These are phyloP conservation scores for Fraxinus latifolia DNA, from an alignment of 305 asterid species.

Conservation along the genomic window DNA sequence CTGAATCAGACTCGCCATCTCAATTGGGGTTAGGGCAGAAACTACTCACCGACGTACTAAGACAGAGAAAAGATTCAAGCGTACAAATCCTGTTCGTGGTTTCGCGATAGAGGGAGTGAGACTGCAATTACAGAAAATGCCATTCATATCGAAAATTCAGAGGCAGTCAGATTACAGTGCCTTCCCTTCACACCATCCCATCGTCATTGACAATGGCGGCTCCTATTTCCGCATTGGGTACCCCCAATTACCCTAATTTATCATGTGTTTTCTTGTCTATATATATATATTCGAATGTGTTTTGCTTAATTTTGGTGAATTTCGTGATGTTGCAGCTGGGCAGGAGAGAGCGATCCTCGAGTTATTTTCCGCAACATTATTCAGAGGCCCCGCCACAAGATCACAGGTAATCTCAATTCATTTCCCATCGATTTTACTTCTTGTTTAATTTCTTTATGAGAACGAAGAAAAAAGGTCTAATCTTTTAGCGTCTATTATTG, in stretches of 20 bases:
- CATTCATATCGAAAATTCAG: conserved; percentile 70
- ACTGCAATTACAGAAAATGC: conserved; percentile 45
- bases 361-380: conserved; percentile 90
- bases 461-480: background rate
- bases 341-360: conserved; percentile 91
- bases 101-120: background rate
- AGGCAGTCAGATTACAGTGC: conserved; percentile 79
- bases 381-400: conserved; percentile 97
- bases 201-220: conserved; percentile 94
- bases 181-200: conserved; percentile 63
- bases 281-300: background rate
- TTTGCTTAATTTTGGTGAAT: background rate
- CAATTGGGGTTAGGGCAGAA: background rate
- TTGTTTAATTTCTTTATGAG: background rate
- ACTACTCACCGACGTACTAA: background rate
- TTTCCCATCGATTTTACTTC: background rate
- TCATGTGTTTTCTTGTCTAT: background rate
- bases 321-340: conserved; percentile 62
- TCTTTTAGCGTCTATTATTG: background rate
- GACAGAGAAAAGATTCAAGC: background rate
- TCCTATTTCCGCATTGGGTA: conserved; percentile 97
- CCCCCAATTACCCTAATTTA: conserved; percentile 24
- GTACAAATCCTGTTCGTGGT: background rate
- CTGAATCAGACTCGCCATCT: background rate
- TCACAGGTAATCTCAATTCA: conserved; percentile 49